Conservation (phyloP, 1,284 basidiomycete genomes). For the Pisolithus thermaeus region DNA sequence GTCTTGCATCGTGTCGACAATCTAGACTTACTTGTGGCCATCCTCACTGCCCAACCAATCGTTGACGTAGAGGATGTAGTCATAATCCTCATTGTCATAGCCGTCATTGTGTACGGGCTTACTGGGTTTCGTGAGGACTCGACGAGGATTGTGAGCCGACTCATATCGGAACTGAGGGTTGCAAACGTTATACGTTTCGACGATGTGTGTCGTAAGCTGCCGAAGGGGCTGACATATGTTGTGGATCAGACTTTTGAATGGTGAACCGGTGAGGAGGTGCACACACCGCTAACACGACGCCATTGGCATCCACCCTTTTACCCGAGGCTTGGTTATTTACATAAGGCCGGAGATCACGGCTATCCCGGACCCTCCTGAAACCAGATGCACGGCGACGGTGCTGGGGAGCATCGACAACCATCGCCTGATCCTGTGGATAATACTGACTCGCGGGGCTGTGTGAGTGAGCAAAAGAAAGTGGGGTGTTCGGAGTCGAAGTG, state of each 20-base stretch:
- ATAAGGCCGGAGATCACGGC: conserved; percentile 65
- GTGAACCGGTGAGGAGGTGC: conserved; percentile 9
- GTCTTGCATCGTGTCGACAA: conserved; percentile 4
- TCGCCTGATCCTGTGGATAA: conserved; percentile 57
- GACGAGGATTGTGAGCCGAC: conserved; percentile 84
- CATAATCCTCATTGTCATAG: conserved; percentile 95
- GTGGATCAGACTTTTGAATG: conserved; percentile 9
- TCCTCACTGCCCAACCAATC: conserved; percentile 91
- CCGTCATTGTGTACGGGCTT: conserved; percentile 92
- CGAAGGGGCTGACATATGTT: conserved; percentile 62
- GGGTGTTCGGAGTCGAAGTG: conserved; percentile 55
- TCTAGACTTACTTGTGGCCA: conserved; percentile 73
- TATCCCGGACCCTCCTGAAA: conserved; percentile 64
- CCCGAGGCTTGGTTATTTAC: conserved; percentile 52
- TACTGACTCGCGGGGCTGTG: conserved; percentile 45
- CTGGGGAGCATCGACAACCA: conserved; percentile 64
- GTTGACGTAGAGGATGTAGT: conserved; percentile 97
- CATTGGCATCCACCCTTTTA: conserved; percentile 62
- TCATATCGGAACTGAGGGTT: conserved; percentile 93
- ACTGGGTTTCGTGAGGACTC: conserved; percentile 93
- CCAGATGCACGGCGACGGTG: conserved; percentile 64
- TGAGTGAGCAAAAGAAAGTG: conserved; percentile 56
- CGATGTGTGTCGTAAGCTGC: conserved; percentile 80
- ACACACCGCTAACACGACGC: conserved; percentile 59
- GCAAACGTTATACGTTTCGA: conserved; percentile 88